Evolutionary conservation across 306 rosid genomes (phyloP), one percentile per base, ranked within the genome.

Genomic region (Astragalus membranaceus): DNA sequence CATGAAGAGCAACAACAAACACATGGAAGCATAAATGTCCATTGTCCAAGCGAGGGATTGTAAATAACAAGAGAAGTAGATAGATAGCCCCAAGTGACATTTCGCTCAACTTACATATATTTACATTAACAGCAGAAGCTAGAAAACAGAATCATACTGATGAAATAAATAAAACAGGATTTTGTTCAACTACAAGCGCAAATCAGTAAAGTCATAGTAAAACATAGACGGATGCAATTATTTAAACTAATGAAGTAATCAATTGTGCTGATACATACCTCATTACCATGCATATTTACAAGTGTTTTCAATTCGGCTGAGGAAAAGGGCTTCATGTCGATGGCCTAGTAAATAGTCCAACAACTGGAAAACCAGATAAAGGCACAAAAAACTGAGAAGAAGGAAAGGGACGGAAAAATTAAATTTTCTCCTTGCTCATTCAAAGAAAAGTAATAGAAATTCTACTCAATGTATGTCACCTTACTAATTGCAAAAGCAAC

Each of bases 221-320:
- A n/a, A n/a, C n/a, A n/a, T n/a, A n/a, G n/a, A n/a, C n/a, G n/a
- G n/a, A n/a, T n/a, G n/a, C n/a, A n/a, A n/a, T n/a, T n/a, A n/a
- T n/a, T n/a, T n/a, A n/a, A 29, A 42, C 37, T 12, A 23, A 23
- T 23, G 26, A 39, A 43, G 30, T 36, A 32, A 20, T 39, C 39
- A 39, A 32, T 41, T 61, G 69, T 42, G 48, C 55, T 32, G 60
- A 64, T 54, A 86, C 87, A 37, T 43, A 93, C 98, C 98, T 94
- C 98, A 79, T 94, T 94, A 26, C 98, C 89, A 79, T 94, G 98
- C 76, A 94, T 47, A 75, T 88, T 35, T 56, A 94, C 98, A 2
- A 94, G 90, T 13, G 98, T 90, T 84, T 88, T 88, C 74, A 94
- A 78, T 85, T 94, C 98, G 23, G 98, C 98, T 85, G 46, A 97